Conservation (phyloP, 2,329 filamentous ascomycete genomes). For the Fusarium chuoi region DNA sequence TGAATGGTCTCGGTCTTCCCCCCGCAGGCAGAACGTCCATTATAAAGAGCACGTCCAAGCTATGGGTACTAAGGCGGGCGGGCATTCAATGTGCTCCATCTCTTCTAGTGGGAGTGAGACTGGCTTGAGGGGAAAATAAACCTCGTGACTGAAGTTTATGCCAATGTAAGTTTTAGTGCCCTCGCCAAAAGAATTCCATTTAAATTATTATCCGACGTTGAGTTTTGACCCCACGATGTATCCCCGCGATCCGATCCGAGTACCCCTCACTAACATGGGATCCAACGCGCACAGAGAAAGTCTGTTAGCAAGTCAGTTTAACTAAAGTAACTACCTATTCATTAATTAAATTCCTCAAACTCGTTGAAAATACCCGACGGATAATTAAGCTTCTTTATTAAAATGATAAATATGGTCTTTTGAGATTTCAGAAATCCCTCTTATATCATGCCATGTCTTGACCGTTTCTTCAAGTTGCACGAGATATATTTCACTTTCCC, state of each 20-base stretch:
- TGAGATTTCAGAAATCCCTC: neutral
- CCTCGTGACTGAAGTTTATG: neutral
- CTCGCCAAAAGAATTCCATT: neutral
- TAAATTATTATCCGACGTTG: neutral
- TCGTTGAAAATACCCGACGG: neutral
- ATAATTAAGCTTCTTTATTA: neutral
- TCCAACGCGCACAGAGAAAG: neutral
- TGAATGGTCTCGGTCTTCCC: neutral
- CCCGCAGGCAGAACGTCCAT: neutral
- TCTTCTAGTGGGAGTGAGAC: neutral
- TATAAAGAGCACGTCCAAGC: neutral
- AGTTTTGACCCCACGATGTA: conserved; percentile 18
- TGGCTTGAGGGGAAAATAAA: neutral
- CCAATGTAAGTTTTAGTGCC: neutral
- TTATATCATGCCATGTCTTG: neutral
- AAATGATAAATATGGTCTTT: neutral
- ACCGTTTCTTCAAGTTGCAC: neutral
- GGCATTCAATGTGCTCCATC: neutral
- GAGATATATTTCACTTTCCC: neutral
- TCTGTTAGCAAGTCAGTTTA: neutral
- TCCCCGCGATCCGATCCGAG: conserved; percentile 19
- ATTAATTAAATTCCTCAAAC: neutral
- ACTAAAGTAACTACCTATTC: neutral
- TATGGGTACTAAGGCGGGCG: neutral
- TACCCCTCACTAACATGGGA: conserved; percentile 17